phyloP scores from a whole-genome alignment of 2,329 filamentous ascomycete genomes.

The Ampelomyces quisqualis region DNA sequence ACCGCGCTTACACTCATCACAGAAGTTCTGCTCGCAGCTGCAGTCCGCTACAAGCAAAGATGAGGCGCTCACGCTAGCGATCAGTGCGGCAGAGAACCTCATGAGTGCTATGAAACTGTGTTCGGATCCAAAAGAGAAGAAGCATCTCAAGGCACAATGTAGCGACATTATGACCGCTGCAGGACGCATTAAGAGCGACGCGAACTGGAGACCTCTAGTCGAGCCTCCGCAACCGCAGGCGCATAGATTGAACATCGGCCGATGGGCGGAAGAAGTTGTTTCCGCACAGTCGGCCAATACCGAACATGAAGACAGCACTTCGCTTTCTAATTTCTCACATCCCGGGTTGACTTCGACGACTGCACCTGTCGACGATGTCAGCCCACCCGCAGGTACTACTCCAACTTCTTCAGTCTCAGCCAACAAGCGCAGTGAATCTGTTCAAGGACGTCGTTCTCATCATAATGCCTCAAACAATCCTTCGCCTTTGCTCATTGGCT shows the following conservation, averaged over 20 bases:
- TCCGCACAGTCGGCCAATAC: conserved; percentile 3
- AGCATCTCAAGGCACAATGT: conserved; percentile 67
- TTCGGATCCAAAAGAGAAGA: conserved; percentile 62
- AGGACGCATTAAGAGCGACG: conserved; percentile 67
- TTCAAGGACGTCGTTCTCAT: background rate
- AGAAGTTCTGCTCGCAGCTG: conserved; percentile 47
- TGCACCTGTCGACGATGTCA: conserved; percentile 2
- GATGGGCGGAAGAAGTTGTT: conserved; percentile 28
- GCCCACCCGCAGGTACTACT: conserved; percentile 19
- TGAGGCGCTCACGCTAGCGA: conserved; percentile 72
- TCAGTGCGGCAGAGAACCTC: conserved; percentile 76
- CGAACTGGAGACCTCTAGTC: conserved; percentile 25
- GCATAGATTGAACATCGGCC: conserved; percentile 19
- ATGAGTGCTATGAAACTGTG: conserved; percentile 72
- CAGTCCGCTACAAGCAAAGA: conserved; percentile 54
- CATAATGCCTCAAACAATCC: background rate
- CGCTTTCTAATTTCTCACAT: conserved; percentile 10
- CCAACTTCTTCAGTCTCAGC: conserved; percentile 10
- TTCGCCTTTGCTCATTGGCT: conserved; percentile 9
- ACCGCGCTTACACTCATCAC: conserved; percentile 17
- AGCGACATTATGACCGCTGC: conserved; percentile 69
- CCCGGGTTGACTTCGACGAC: conserved; percentile 11
- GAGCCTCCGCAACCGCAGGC: conserved; percentile 8
- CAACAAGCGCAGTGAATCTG: background rate
- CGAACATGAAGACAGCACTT: conserved; percentile 2